These are phyloP conservation scores for Schizochytrium sp. DNA, from an alignment of 108 stramenopile species.

Conservation along the genomic window DNA sequence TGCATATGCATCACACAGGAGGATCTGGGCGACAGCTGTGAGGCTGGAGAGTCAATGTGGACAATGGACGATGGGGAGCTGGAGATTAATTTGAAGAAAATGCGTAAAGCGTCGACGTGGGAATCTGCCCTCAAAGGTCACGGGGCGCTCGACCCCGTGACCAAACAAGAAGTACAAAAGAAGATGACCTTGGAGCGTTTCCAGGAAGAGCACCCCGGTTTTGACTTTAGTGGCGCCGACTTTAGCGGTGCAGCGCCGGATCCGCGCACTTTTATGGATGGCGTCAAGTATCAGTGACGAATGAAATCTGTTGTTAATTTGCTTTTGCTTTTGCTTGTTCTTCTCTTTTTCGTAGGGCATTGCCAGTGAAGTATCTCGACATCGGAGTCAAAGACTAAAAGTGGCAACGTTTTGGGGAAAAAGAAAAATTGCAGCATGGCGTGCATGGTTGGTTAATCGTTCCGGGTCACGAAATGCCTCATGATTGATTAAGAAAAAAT, in stretches of 20 bases:
- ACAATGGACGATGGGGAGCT: constrained; percentile 23
- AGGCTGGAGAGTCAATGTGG: constrained; percentile 15
- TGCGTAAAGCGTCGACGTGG: constrained; percentile 21
- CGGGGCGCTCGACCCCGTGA: constrained; percentile 50
- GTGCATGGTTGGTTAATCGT: too few relatives aligned
- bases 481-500: too few relatives aligned
- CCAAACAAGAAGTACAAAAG: constrained; percentile 70
- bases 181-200: constrained; percentile 85
- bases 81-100: neutral
- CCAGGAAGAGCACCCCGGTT: constrained; percentile 84
- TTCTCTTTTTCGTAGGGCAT: too few relatives aligned
- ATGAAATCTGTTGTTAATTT: too few relatives aligned
- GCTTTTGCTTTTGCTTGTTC: too few relatives aligned
- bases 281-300: constrained; percentile 57
- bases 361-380: too few relatives aligned
- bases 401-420: too few relatives aligned
- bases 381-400: too few relatives aligned
- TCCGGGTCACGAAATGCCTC: too few relatives aligned
- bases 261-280: constrained; percentile 89
- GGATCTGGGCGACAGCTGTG: neutral
- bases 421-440: too few relatives aligned
- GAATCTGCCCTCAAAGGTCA: neutral
- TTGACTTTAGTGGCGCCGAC: constrained; percentile 89
- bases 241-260: constrained; percentile 93
- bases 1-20: neutral